Conservation (phyloP, 257 asterid genomes). For the Fraxinus americana region DNA sequence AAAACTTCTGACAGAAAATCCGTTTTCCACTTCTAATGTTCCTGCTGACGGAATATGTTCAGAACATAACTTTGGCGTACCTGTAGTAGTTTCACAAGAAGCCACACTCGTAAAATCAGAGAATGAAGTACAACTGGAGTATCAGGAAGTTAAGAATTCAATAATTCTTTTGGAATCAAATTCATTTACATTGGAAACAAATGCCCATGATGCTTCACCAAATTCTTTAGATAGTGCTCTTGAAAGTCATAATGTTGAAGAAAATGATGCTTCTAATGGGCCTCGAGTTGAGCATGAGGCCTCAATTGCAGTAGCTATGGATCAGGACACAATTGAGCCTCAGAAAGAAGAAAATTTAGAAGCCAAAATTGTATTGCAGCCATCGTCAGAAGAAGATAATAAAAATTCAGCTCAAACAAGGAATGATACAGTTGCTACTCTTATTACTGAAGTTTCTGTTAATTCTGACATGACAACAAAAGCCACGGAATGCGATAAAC, state of each 20-base stretch:
- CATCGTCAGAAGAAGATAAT: conserved; percentile 37
- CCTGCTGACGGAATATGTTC: conserved; percentile 25
- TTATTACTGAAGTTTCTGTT: conserved; percentile 34
- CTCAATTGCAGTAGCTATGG: conserved; percentile 23
- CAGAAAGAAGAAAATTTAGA: conserved; percentile 29
- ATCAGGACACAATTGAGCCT: conserved; percentile 21
- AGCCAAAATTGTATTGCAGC: conserved; percentile 30
- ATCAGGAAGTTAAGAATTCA: conserved; percentile 25
- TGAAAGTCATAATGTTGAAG: neutral
- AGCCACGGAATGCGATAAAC: conserved; percentile 28
- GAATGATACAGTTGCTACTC: conserved; percentile 35
- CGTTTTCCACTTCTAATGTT: conserved; percentile 29
- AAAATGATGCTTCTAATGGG: conserved; percentile 34
- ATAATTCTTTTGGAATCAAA: conserved; percentile 10
- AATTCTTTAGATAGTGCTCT: conserved; percentile 10
- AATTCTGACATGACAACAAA: conserved; percentile 24
- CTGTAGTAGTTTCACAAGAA: conserved; percentile 26
- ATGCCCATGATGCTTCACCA: conserved; percentile 25
- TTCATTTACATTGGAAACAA: conserved; percentile 33
- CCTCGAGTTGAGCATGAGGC: conserved; percentile 34
- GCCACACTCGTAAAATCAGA: conserved; percentile 27
- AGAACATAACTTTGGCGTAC: conserved; percentile 20
- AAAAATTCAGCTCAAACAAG: conserved; percentile 34
- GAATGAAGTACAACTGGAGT: conserved; percentile 25
- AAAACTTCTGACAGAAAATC: conserved; percentile 10